These are phyloP conservation scores for Cynanchum wilfordii DNA, from an alignment of 257 asterid genomes.

Conservation along the genomic window DNA sequence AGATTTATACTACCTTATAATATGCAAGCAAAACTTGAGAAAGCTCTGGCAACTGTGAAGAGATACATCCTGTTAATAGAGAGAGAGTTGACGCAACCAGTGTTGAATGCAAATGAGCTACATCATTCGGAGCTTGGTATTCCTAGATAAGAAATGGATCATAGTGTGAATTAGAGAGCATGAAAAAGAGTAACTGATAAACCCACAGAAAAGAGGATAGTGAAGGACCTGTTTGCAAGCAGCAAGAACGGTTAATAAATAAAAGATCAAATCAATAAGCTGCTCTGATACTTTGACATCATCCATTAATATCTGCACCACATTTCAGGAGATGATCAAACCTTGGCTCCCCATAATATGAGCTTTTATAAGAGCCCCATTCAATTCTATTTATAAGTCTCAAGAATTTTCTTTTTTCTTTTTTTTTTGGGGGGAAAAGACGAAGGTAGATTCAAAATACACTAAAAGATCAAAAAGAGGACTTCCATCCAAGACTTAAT, in stretches of 20 bases:
- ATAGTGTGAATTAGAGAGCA: constrained; percentile 19
- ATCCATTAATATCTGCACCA: constrained; percentile 72
- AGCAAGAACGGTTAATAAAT: constrained; percentile 64
- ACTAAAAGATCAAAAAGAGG: not conserved
- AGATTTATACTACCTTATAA: constrained; percentile 47
- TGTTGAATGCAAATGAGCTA: constrained; percentile 87
- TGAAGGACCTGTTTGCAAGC: constrained; percentile 65
- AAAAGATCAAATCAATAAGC: constrained; percentile 76
- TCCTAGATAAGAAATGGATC: constrained; percentile 37
- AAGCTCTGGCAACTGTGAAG: constrained; percentile 84
- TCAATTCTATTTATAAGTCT: not conserved
- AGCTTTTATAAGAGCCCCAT: not conserved
- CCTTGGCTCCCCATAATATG: not conserved
- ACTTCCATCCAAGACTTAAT: not conserved
- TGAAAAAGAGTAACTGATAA: not conserved
- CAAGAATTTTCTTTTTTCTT: no score
- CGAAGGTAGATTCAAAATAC: not conserved
- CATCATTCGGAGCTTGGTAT: constrained; percentile 46
- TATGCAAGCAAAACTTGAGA: constrained; percentile 83
- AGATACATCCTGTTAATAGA: constrained; percentile 63
- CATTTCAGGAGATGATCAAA: not conserved
- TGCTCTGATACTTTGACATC: constrained; percentile 84
- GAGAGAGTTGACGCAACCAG: constrained; percentile 84
- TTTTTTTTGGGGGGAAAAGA: no score
- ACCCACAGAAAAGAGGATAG: constrained; percentile 3